phyloP scores from a whole-genome alignment of 352 stramenopile species.

The Elongisporangium anandrum region DNA sequence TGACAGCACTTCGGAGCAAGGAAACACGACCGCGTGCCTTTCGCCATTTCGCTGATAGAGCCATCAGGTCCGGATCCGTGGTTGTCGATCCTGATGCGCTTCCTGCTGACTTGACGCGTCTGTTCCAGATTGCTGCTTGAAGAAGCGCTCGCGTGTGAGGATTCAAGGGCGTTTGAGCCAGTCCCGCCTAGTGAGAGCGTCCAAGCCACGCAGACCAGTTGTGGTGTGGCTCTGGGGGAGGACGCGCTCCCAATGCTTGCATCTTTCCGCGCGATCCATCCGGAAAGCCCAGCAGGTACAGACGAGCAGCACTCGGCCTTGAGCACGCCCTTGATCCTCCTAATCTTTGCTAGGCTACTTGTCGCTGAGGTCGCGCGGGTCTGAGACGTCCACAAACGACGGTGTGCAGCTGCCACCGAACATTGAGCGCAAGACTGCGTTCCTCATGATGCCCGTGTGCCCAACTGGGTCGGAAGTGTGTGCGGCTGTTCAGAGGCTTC shows the following conservation, averaged over 20 bases:
- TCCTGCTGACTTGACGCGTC: no score
- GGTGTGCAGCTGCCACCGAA: not conserved
- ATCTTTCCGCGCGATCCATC: not conserved
- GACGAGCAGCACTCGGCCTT: no score
- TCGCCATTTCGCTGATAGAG: not conserved
- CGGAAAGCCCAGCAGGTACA: not conserved
- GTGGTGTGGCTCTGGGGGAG: not conserved
- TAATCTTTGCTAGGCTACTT: not conserved
- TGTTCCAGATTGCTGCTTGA: slow-evolving; percentile 45
- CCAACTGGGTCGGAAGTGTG: not conserved
- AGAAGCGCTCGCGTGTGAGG: slow-evolving; percentile 32
- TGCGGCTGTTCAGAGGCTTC: not conserved
- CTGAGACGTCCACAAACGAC: not conserved
- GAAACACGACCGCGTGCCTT: not conserved
- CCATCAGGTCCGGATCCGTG: not conserved
- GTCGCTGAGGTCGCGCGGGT: not conserved
- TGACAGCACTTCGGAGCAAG: not conserved
- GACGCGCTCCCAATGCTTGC: not conserved
- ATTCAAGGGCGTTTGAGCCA: slow-evolving; percentile 27
- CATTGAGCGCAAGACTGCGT: not conserved
- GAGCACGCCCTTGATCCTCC: not conserved
- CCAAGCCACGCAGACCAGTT: not conserved
- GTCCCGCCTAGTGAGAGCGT: slow-evolving; percentile 4
- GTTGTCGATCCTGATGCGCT: no score
- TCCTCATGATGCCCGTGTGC: not conserved